Evolutionary conservation across 1,284 basidiomycete genomes (phyloP).

Genomic region (Papiliotrema nemorosa): DNA sequence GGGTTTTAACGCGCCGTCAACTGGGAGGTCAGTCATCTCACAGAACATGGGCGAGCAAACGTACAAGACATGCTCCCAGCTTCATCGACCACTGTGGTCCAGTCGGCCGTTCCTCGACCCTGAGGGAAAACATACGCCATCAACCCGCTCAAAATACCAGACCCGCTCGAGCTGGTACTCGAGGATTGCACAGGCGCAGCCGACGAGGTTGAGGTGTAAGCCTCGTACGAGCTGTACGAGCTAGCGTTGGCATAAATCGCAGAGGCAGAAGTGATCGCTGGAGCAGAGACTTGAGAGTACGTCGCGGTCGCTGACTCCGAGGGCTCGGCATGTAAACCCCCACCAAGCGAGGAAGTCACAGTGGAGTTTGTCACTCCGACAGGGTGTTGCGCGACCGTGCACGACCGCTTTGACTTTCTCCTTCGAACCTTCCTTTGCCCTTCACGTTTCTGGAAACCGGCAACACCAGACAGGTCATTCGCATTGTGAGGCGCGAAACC

Average conservation of each 20-base stretch:
- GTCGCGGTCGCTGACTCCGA: neutral
- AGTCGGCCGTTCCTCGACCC: constrained; percentile 2
- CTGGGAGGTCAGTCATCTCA: constrained; percentile 12
- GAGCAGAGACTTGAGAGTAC: too few relatives aligned
- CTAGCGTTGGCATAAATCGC: neutral
- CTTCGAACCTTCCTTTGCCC: neutral
- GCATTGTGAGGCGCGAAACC: neutral
- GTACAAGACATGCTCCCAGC: neutral
- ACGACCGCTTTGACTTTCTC: neutral
- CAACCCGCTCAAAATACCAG: neutral
- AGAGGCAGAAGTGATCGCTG: constrained; percentile 3
- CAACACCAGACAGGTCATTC: neutral
- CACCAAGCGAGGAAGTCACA: neutral
- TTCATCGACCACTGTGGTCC: constrained; percentile 1
- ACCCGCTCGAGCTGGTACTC: neutral
- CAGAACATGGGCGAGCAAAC: neutral
- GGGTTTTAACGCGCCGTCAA: constrained; percentile 32
- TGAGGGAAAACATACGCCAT: constrained; percentile 2
- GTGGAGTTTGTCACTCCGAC: neutral
- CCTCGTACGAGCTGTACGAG: too few relatives aligned
- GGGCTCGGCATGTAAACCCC: neutral
- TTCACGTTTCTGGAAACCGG: neutral
- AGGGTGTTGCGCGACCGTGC: neutral
- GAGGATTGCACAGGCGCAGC: neutral
- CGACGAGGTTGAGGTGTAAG: constrained; percentile 3